These are phyloP conservation scores for Pyrus pyrifolia DNA, from an alignment of 306 rosid species.

Conservation along the genomic window DNA sequence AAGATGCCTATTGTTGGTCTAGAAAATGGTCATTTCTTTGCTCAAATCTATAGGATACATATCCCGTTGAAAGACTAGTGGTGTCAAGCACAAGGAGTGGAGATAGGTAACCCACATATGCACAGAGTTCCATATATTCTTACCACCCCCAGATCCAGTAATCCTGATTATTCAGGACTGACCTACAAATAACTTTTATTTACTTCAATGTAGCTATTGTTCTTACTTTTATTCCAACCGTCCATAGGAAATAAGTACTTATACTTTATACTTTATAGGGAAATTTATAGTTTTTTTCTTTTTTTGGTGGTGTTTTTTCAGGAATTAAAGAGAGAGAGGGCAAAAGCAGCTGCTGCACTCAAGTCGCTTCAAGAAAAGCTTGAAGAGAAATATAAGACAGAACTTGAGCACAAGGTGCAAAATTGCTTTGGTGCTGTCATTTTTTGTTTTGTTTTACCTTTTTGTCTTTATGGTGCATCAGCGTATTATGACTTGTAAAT, in stretches of 20 bases:
- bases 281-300: background rate
- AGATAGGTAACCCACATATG: background rate
- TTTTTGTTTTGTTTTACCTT: background rate
- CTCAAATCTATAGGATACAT: background rate
- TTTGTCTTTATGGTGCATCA: constrained; percentile 2
- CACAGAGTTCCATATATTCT: background rate
- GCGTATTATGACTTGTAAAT: constrained; percentile 18
- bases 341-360: constrained; percentile 79
- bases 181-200: background rate
- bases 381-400: constrained; percentile 68
- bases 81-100: background rate
- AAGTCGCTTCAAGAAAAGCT: constrained; percentile 77
- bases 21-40: background rate
- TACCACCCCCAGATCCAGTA: background rate
- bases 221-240: background rate
- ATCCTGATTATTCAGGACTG: background rate
- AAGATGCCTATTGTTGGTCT: background rate
- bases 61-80: background rate
- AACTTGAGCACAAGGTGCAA: constrained; percentile 76
- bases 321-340: constrained; percentile 83
- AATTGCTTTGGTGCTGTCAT: constrained; percentile 16
- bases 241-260: no score
- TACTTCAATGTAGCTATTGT: background rate
- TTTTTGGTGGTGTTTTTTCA: constrained; percentile 45
- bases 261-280: background rate